Conservation (phyloP, 805 yeast species). For the Myxozyma nipponensis region DNA sequence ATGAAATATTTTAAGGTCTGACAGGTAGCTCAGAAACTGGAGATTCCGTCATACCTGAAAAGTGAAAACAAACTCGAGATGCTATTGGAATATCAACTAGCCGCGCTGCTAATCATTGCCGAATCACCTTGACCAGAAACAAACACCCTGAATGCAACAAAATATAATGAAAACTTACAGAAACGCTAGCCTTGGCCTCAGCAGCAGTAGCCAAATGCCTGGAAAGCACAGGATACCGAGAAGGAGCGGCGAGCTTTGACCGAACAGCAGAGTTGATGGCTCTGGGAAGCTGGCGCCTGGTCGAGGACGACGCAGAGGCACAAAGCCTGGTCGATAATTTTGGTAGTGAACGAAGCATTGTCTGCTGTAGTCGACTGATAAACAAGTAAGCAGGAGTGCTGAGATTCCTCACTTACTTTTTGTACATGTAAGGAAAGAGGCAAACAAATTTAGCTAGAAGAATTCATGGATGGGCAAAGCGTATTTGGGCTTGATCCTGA, state of each 20-base stretch:
- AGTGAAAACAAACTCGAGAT: too few species aligned
- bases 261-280: background rate
- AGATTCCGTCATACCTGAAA: too few species aligned
- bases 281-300: conserved; percentile 1
- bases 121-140: too few species aligned
- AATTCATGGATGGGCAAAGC: background rate
- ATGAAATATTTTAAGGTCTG: too few species aligned
- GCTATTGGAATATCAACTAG: too few species aligned
- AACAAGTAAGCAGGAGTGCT: background rate
- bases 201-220: conserved; percentile 24
- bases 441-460: background rate
- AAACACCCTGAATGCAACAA: too few species aligned
- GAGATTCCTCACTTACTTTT: too few species aligned
- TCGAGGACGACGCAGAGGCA: conserved; percentile 16
- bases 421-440: too few species aligned
- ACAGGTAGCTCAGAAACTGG: too few species aligned
- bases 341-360: conserved; percentile 26
- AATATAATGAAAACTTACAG: conserved; percentile 14
- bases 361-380: background rate
- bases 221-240: conserved; percentile 15
- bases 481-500: background rate
- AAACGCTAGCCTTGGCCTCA: conserved; percentile 15
- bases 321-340: conserved; percentile 21
- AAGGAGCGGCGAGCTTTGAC: conserved; percentile 1
- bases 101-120: too few species aligned